phyloP scores from a whole-genome alignment of 2,329 filamentous ascomycete species.

The Coniochaeta sp. region DNA sequence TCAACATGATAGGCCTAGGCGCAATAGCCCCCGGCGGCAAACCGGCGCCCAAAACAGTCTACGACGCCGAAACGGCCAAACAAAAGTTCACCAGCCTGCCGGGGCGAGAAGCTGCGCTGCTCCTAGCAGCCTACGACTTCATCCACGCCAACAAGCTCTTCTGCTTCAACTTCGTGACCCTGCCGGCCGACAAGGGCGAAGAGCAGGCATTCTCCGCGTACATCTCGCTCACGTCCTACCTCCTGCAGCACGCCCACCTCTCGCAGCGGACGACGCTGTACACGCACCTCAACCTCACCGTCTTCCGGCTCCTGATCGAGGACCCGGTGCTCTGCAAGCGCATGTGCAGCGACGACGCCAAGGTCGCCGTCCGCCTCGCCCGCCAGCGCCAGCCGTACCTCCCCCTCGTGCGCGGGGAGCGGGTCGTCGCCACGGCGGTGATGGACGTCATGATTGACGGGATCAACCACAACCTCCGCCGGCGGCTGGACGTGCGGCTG shows the following conservation, averaged over 20 bases:
- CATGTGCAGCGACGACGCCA: constrained; percentile 73
- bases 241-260: constrained; percentile 87
- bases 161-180: constrained; percentile 73
- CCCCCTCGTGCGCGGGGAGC: constrained; percentile 64
- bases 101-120: constrained; percentile 66
- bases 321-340: constrained; percentile 76
- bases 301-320: constrained; percentile 79
- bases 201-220: constrained; percentile 75
- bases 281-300: constrained; percentile 76
- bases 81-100: constrained; percentile 77
- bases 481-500: constrained; percentile 74
- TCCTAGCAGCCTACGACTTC: constrained; percentile 89
- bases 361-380: constrained; percentile 71
- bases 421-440: constrained; percentile 67
- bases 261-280: constrained; percentile 74
- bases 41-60: constrained; percentile 49
- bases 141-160: constrained; percentile 92
- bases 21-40: constrained; percentile 63
- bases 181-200: constrained; percentile 50
- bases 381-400: constrained; percentile 83
- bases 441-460: constrained; percentile 86
- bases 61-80: constrained; percentile 75
- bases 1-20: constrained; percentile 80
- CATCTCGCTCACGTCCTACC: constrained; percentile 83
- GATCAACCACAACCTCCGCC: constrained; percentile 87